Percentiles rank a stretch among this genome's conserved stretches.
Evolutionary conservation across 352 stramenopile genomes (phyloP).

Genomic region (Stramenopiles sp.): DNA sequence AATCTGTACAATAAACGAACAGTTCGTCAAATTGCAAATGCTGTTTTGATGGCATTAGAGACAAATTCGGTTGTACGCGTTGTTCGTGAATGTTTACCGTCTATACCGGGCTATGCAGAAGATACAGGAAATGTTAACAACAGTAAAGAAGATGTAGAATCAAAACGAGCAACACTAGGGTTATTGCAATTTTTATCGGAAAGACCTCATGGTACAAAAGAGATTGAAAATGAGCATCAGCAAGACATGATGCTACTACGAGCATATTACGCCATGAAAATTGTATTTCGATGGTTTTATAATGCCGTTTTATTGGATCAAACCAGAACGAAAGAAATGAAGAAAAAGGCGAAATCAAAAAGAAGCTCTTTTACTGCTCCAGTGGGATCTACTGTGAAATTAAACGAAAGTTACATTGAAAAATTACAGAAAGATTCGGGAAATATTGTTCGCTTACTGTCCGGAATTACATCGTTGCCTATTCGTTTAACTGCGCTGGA

Average conservation of each 20-base stretch:
- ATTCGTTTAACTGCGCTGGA: background rate
- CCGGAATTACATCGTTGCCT: background rate
- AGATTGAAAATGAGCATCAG: background rate
- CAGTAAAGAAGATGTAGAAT: background rate
- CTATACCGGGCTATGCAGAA: background rate
- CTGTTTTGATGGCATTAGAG: background rate
- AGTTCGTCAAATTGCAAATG: background rate
- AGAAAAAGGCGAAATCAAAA: background rate
- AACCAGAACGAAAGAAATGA: background rate
- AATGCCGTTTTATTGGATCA: background rate
- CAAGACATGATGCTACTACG: background rate
- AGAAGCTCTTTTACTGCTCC: too few species aligned
- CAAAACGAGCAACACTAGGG: too few species aligned
- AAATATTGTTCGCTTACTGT: background rate
- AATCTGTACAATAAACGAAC: background rate
- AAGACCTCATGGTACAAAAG: background rate
- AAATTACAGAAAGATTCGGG: background rate
- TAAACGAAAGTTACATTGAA: background rate
- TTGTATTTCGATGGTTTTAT: background rate
- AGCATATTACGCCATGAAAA: background rate
- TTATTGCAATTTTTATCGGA: background rate
- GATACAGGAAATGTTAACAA: background rate
- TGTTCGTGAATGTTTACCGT: background rate
- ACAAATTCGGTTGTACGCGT: background rate
- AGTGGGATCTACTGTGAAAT: too few species aligned